phyloP scores from a whole-genome alignment of 257 asterid genomes.

The Solanum tacnaense region DNA sequence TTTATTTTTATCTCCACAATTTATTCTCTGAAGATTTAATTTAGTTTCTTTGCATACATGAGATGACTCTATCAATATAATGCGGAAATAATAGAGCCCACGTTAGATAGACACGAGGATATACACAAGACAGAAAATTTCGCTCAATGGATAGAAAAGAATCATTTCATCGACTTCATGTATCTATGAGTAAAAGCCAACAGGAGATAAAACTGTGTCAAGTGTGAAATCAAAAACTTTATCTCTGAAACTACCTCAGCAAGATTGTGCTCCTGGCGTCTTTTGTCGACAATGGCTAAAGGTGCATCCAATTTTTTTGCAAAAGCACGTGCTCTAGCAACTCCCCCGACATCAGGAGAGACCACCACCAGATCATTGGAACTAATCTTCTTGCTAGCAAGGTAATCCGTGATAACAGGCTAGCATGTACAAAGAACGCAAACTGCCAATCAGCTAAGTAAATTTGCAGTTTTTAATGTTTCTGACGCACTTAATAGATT shows the following conservation, averaged over 20 bases:
- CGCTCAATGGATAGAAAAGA: background rate
- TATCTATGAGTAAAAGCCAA: background rate
- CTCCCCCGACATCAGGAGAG: constrained; percentile 97
- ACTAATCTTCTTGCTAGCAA: constrained; percentile 77
- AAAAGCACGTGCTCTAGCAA: constrained; percentile 90
- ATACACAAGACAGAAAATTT: background rate
- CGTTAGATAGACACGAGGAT: background rate
- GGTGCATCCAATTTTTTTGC: constrained; percentile 89
- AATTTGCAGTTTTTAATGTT: background rate
- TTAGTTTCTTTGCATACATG: background rate
- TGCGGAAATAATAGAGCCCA: background rate
- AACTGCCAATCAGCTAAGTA: background rate
- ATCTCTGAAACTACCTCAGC: constrained; percentile 54
- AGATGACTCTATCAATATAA: background rate
- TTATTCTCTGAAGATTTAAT: background rate
- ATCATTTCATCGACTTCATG: background rate
- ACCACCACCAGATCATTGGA: constrained; percentile 82
- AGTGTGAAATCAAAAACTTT: background rate
- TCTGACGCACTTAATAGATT: background rate
- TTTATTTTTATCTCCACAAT: background rate
- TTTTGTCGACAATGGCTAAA: constrained; percentile 84
- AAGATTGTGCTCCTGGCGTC: constrained; percentile 72
- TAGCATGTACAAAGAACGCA: constrained; percentile 2
- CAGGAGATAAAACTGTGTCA: background rate
- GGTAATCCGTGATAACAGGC: constrained; percentile 93